Base-by-base conservation (phyloP, 1,139 yeast genomes). In the Geotrichum klebahnii region DNA sequence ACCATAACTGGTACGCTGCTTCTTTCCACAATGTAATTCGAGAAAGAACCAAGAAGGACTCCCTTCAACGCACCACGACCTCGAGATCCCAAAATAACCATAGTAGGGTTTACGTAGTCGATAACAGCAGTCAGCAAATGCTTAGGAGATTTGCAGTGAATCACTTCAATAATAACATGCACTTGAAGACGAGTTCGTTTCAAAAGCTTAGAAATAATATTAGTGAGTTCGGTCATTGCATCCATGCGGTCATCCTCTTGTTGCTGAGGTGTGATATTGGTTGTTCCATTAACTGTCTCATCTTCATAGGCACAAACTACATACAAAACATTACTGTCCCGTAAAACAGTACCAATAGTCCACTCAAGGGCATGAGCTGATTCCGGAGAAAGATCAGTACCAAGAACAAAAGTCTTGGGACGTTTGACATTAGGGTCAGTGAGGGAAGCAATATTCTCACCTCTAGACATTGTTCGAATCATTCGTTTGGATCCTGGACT, bases 1-100 rank as follows among this genome's bases (percentile, higher is more conserved):
- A 90, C 96, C 84, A 90, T 81, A 23, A 89, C 94, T 0, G 97
- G 97, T 12, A 87, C 90, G 22, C 86, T 75, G 62, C 87, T 79
- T 62, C 82, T 80, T n/a, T 88, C 81, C 10, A 85, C 87, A 59
- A 86, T 73, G 64, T 85, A 86, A 60, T 84, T 86, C 3, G 87
- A 80, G 56, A 86, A 75, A 2, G 87, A 81, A 3, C 92, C 92
- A 54, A 84, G 75, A 53, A 84, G 72, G 10, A 84, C 89, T 9
- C 94, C 92, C 63, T 82, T 82, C 43, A 84, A 71, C 1, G 90
- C 88, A 53, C 82, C 75, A 56, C 82, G 81, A 26, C 94, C 94
- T 60, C 84, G 79, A 14, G 90, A 82, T 0, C 94, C 94, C 31
- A 89, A 86, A 52, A 89, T 80, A 16, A 90, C 92, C 61, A 89